phyloP scores from a whole-genome alignment of 768 basidiomycete genomes.

The Harrya chromipes region DNA sequence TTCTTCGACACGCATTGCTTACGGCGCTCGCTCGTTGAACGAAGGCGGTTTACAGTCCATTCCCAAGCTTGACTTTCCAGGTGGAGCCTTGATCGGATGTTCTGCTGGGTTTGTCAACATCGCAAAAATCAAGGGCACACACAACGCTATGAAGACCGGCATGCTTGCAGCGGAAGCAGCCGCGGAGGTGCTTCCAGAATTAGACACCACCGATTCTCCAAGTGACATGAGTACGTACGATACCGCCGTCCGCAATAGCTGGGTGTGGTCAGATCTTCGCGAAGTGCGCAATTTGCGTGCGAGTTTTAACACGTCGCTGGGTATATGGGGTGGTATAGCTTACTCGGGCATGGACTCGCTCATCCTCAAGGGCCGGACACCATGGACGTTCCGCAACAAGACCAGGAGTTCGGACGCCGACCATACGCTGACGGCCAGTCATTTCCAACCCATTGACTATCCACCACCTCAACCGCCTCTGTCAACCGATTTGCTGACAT shows the following conservation, averaged over 20 bases:
- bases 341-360: constrained; percentile 90
- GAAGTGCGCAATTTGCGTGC: constrained; percentile 92
- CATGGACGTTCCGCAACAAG: constrained; percentile 87
- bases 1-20: constrained; percentile 73
- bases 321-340: constrained; percentile 80
- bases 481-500: constrained; percentile 91
- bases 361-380: constrained; percentile 77
- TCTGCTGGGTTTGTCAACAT: constrained; percentile 96
- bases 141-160: constrained; percentile 98
- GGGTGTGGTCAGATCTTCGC: constrained; percentile 82
- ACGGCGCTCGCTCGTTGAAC: constrained; percentile 85
- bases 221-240: constrained; percentile 77
- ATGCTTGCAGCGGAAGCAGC: constrained; percentile 95
- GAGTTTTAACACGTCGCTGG: constrained; percentile 77
- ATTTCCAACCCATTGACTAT: constrained; percentile 76
- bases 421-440: constrained; percentile 65
- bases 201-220: constrained; percentile 18
- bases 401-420: constrained; percentile 55
- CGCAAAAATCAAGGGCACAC: constrained; percentile 97
- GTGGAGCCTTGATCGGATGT: constrained; percentile 93
- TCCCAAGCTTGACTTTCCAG: constrained; percentile 84
- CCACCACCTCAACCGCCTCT: constrained; percentile 85
- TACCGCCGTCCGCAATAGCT: constrained; percentile 63
- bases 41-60: constrained; percentile 94
- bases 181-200: constrained; percentile 51